Evolutionary conservation across 2,329 filamentous ascomycete species (phyloP).

Genomic region (Exophiala aquamarina): DNA sequence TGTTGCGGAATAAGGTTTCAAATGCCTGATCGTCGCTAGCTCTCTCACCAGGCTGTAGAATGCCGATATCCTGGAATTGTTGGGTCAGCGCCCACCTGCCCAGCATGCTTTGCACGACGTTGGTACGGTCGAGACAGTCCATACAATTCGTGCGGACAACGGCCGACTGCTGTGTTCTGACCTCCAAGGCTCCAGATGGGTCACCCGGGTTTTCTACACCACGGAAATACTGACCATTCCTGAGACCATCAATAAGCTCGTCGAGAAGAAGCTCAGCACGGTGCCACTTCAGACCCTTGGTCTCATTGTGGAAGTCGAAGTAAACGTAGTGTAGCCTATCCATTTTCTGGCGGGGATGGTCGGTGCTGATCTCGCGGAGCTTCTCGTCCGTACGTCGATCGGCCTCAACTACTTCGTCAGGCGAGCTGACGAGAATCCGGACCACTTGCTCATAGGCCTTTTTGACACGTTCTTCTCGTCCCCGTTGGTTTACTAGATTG

Average conservation of each 20-base stretch:
- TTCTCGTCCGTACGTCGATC: conserved; percentile 73
- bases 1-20: conserved; percentile 88
- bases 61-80: conserved; percentile 80
- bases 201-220: conserved; percentile 80
- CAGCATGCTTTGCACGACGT: conserved; percentile 97
- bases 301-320: conserved; percentile 98
- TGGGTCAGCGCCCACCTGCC: conserved; percentile 85
- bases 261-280: conserved; percentile 85
- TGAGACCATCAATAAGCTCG: conserved; percentile 72
- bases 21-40: conserved; percentile 80
- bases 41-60: conserved; percentile 72
- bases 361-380: conserved; percentile 64
- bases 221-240: conserved; percentile 86
- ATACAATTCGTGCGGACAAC: conserved; percentile 98
- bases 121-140: conserved; percentile 97
- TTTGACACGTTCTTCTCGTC: conserved; percentile 85
- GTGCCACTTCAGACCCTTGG: conserved; percentile 91
- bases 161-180: conserved; percentile 77
- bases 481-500: conserved; percentile 95
- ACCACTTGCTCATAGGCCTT: conserved; percentile 92
- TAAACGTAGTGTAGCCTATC: conserved; percentile 94
- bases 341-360: conserved; percentile 60
- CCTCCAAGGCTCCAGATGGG: conserved; percentile 70
- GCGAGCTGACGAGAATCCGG: conserved; percentile 68
- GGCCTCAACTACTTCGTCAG: conserved; percentile 64